Evolutionary conservation across 129 eudicot genomes (phyloP).

Genomic region (Cynara cardunculus): DNA sequence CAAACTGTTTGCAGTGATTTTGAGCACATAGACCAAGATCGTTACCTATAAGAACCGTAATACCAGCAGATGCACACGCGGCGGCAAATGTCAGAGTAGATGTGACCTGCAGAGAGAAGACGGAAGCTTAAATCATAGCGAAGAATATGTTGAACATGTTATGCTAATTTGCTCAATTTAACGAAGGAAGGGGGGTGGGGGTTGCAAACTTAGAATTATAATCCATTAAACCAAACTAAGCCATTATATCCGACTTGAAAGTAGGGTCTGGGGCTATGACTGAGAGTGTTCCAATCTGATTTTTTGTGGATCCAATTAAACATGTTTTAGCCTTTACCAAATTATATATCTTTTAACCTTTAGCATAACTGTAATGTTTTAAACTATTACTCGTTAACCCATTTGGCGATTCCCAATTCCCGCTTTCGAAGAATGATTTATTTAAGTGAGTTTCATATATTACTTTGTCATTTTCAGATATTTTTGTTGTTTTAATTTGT

Average conservation of each 20-base stretch:
- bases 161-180: not conserved
- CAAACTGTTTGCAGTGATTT: slow-evolving; percentile 80
- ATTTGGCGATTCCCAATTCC: not conserved
- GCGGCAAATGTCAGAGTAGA: slow-evolving; percentile 83
- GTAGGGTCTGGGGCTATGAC: not conserved
- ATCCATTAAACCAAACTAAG: not conserved
- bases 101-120: slow-evolving; percentile 49
- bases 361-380: not conserved
- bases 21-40: slow-evolving; percentile 65
- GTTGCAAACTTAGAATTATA: no score
- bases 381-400: not conserved
- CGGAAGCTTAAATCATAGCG: not conserved
- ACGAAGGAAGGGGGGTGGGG: no score
- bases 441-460: not conserved
- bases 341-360: not conserved
- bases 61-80: slow-evolving; percentile 92
- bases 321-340: not conserved
- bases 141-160: no score
- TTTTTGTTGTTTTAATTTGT: no score
- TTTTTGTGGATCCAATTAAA: not conserved
- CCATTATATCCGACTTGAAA: not conserved
- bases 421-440: not conserved
- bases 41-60: slow-evolving; percentile 81
- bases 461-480: no score
- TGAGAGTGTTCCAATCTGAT: not conserved